Conservation (phyloP, 2,329 filamentous ascomycete species). For the Curvularia sp. region DNA sequence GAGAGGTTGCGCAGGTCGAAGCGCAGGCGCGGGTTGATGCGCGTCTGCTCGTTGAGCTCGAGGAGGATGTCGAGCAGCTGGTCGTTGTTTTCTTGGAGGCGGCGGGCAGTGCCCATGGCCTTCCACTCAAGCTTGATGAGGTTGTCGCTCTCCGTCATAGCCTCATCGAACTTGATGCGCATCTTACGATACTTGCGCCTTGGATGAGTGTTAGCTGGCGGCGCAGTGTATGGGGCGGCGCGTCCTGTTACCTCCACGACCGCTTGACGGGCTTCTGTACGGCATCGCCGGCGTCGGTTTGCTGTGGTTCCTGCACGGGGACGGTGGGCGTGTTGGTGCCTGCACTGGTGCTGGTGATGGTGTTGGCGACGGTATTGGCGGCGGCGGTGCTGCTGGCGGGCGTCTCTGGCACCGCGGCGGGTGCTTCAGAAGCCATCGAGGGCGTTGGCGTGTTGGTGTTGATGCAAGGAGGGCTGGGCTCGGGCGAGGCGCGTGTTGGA, state of each 20-base stretch:
- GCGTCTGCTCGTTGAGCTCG: conserved; percentile 84
- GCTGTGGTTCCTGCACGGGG: conserved; percentile 9
- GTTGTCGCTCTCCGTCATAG: conserved; percentile 80
- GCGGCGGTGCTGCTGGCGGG: conserved; percentile 6
- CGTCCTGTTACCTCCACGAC: conserved; percentile 46
- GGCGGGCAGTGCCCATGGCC: conserved; percentile 79
- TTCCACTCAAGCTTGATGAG: conserved; percentile 82
- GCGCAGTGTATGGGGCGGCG: conserved; percentile 1
- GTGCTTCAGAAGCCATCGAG: conserved; percentile 41
- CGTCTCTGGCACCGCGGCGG: conserved; percentile 16
- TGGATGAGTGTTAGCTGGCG: conserved; percentile 13
- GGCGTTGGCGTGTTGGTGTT: conserved; percentile 5
- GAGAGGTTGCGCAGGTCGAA: conserved; percentile 68
- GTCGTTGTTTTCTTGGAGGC: conserved; percentile 89
- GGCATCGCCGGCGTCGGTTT: conserved; percentile 26
- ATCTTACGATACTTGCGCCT: conserved; percentile 95
- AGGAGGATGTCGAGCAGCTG: conserved; percentile 87
- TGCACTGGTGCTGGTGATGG: background rate
- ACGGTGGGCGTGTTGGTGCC: background rate
- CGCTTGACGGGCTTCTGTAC: conserved; percentile 45
- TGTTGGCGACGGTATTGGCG: background rate
- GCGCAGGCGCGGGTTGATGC: conserved; percentile 76
- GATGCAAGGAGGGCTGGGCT: conserved; percentile 2
- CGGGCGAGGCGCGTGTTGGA: background rate
- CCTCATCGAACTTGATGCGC: conserved; percentile 77